Evolutionary conservation across 371 early-diverging fungal genomes (phyloP).

Genomic region (Circinella minor): DNA sequence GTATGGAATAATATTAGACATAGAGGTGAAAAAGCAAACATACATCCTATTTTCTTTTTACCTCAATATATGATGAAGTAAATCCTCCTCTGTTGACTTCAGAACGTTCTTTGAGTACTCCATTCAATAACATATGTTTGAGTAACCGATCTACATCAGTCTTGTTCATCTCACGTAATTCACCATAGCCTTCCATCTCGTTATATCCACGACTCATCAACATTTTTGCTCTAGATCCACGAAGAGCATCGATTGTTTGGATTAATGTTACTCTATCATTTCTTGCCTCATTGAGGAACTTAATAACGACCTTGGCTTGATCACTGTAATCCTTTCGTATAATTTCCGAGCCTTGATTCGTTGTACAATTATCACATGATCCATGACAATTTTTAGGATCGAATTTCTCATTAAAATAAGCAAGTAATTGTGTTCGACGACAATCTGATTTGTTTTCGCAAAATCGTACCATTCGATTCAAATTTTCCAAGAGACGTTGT

Average conservation of each 20-base stretch:
- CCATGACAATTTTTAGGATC: conserved; percentile 67
- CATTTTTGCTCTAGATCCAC: conserved; percentile 69
- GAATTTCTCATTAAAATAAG: conserved; percentile 96
- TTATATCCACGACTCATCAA: conserved; percentile 59
- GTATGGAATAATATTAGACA: background rate
- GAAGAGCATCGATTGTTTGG: conserved; percentile 81
- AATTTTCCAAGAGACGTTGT: conserved; percentile 83
- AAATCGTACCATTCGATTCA: conserved; percentile 89
- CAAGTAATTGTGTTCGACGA: conserved; percentile 89
- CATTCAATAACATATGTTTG: conserved; percentile 62
- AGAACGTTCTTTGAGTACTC: conserved; percentile 64
- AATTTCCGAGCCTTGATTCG: conserved; percentile 22
- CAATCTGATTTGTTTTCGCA: conserved; percentile 97
- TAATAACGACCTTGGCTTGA: conserved; percentile 60
- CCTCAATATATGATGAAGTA: conserved; percentile 23
- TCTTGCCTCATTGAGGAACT: conserved; percentile 50
- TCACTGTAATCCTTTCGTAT: conserved; percentile 22
- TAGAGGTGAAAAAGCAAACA: background rate
- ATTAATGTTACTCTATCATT: conserved; percentile 69
- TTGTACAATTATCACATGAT: conserved; percentile 96
- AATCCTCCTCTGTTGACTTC: conserved; percentile 36
- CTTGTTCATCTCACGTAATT: conserved; percentile 59
- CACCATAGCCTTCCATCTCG: conserved; percentile 60
- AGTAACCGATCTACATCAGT: conserved; percentile 72
- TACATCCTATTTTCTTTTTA: background rate